A percentile compares a stretch with the other conserved stretches of the same genome.
These are phyloP conservation scores for Boletus mariae DNA, from an alignment of 1,284 basidiomycete genomes.

Conservation along the genomic window DNA sequence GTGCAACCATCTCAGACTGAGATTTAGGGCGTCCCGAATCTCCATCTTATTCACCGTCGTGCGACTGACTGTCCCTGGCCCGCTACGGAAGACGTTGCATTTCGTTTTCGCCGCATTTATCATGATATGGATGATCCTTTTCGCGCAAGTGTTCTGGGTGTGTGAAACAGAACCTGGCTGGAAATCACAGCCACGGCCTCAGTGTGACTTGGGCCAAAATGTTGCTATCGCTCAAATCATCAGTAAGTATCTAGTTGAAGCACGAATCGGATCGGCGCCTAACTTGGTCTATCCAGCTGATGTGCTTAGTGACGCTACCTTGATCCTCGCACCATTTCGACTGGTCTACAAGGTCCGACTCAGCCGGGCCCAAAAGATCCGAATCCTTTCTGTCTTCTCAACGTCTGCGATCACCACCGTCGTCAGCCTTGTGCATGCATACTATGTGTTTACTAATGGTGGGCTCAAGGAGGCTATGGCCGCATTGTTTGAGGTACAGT, in stretches of 20 bases:
- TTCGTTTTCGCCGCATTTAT: background rate
- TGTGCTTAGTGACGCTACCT: slow-evolving; percentile 2
- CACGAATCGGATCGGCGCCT: background rate
- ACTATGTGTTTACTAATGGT: slow-evolving; percentile 1
- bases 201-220: background rate
- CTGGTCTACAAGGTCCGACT: slow-evolving; percentile 3
- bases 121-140: slow-evolving; percentile 1
- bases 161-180: slow-evolving; percentile 5
- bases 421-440: slow-evolving; percentile 1
- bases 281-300: background rate
- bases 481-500: slow-evolving; percentile 3
- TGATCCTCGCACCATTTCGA: slow-evolving; percentile 3
- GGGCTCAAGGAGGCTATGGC: slow-evolving; percentile 1
- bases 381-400: slow-evolving; percentile 4
- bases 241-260: background rate
- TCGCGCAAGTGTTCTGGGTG: slow-evolving; percentile 4
- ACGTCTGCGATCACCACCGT: slow-evolving; percentile 6
- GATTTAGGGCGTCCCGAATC: background rate
- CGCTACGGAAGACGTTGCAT: background rate
- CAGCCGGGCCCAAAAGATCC: slow-evolving; percentile 2
- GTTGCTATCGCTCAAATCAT: slow-evolving; percentile 3
- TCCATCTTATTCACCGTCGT: slow-evolving; percentile 6
- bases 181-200: background rate
- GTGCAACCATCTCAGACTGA: background rate
- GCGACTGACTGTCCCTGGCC: background rate